Evolutionary conservation across 345 rosid species (phyloP).

Genomic region (Hibiscus syriacus): DNA sequence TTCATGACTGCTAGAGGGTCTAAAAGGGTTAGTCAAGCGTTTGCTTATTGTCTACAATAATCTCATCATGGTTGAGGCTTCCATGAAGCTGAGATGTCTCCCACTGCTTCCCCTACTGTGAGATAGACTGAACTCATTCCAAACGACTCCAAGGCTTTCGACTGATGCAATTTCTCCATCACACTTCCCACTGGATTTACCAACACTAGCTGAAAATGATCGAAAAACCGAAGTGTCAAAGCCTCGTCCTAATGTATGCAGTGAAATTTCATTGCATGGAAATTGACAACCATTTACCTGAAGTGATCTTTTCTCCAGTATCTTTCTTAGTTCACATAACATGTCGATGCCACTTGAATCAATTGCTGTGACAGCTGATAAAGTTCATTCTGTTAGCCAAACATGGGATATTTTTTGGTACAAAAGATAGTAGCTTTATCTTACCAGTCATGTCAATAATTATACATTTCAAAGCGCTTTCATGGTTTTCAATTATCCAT

Average conservation of each 20-base stretch:
- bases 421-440: neutral
- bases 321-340: slow-evolving; percentile 54
- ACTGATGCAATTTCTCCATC: slow-evolving; percentile 51
- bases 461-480: slow-evolving; percentile 49
- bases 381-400: slow-evolving; percentile 5
- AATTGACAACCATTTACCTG: slow-evolving; percentile 32
- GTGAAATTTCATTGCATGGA: neutral
- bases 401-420: neutral
- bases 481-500: slow-evolving; percentile 41
- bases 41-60: neutral
- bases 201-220: slow-evolving; percentile 36
- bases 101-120: slow-evolving; percentile 49
- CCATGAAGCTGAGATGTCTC: slow-evolving; percentile 43
- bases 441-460: slow-evolving; percentile 87
- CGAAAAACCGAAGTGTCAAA: neutral
- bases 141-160: slow-evolving; percentile 32
- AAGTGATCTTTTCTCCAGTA: slow-evolving; percentile 50
- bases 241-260: neutral
- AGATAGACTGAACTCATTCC: slow-evolving; percentile 43
- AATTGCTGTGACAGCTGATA: slow-evolving; percentile 80
- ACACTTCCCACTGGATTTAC: slow-evolving; percentile 57
- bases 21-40: neutral
- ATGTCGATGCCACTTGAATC: slow-evolving; percentile 85
- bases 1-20: neutral
- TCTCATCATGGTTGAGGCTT: slow-evolving; percentile 35